Evolutionary conservation across 805 yeast species (phyloP).

Genomic region (Monosporozyma aerobia): DNA sequence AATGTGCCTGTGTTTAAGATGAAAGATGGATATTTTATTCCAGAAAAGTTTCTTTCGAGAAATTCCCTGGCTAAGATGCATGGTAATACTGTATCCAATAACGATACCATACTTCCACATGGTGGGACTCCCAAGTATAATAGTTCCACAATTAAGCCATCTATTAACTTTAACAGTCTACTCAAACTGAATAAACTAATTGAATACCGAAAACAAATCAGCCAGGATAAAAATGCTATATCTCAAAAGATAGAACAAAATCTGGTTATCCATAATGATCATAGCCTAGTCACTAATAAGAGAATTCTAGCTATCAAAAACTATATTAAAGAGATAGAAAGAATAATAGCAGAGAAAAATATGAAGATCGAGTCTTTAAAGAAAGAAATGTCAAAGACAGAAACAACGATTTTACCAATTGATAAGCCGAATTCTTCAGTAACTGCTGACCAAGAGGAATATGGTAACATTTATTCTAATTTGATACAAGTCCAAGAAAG

Average conservation of each 20-base stretch:
- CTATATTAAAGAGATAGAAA: neutral
- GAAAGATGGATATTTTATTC: constrained; percentile 19
- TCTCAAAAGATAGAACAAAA: constrained; percentile 11
- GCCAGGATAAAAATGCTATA: constrained; percentile 12
- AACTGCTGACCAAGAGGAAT: constrained; percentile 13
- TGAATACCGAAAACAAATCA: constrained; percentile 20
- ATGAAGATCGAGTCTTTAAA: neutral
- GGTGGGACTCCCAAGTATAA: neutral
- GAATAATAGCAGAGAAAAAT: neutral
- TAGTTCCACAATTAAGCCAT: constrained; percentile 4
- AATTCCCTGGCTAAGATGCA: neutral
- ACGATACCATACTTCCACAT: neutral
- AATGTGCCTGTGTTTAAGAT: constrained; percentile 21
- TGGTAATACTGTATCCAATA: neutral
- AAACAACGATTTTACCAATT: neutral
- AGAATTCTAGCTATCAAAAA: neutral
- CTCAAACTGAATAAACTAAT: constrained; percentile 23
- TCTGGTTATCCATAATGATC: constrained; percentile 1
- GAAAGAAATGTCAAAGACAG: neutral
- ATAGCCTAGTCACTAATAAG: neutral
- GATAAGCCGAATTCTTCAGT: neutral
- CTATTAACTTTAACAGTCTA: constrained; percentile 22
- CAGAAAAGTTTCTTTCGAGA: neutral
- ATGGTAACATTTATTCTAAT: constrained; percentile 20
- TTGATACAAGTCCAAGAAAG: constrained; percentile 13